These are phyloP conservation scores for Entomophthora muscae DNA, from an alignment of 371 early-diverging fungal species.

Conservation along the genomic window DNA sequence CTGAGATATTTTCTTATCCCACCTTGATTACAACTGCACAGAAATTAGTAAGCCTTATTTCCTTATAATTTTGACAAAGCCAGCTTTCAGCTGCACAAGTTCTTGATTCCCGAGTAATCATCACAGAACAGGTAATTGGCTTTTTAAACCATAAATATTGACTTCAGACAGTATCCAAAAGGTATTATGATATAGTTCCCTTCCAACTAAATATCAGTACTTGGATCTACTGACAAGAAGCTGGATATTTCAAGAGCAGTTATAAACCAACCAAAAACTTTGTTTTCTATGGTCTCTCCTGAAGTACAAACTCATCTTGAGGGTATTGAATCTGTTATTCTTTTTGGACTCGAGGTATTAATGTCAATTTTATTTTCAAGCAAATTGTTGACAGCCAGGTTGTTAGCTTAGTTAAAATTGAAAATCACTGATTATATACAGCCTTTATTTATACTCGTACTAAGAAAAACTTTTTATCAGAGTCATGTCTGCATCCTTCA, in stretches of 20 bases:
- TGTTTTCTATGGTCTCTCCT: slow-evolving; percentile 78
- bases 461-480: slow-evolving; percentile 15
- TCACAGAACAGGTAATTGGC: slow-evolving; percentile 68
- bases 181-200: too few relatives aligned
- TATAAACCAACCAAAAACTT: slow-evolving; percentile 43
- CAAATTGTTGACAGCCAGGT: too few relatives aligned
- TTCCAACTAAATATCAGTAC: slow-evolving; percentile 27
- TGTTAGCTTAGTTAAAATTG: too few relatives aligned
- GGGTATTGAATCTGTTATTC: slow-evolving; percentile 45
- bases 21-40: slow-evolving; percentile 62
- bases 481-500: slow-evolving; percentile 89
- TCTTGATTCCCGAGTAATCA: slow-evolving; percentile 64
- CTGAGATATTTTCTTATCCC: slow-evolving; percentile 58
- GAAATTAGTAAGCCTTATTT: slow-evolving; percentile 45
- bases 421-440: too few relatives aligned
- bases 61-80: not conserved
- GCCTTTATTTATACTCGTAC: not conserved
- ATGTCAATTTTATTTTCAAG: not conserved
- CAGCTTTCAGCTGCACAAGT: slow-evolving; percentile 42
- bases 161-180: not conserved
- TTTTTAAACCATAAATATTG: not conserved
- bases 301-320: slow-evolving; percentile 38
- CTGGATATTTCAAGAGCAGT: slow-evolving; percentile 45
- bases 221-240: slow-evolving; percentile 65
- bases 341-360: slow-evolving; percentile 88